Conservation (phyloP, 768 basidiomycete genomes). For the Megacollybia marginata region DNA sequence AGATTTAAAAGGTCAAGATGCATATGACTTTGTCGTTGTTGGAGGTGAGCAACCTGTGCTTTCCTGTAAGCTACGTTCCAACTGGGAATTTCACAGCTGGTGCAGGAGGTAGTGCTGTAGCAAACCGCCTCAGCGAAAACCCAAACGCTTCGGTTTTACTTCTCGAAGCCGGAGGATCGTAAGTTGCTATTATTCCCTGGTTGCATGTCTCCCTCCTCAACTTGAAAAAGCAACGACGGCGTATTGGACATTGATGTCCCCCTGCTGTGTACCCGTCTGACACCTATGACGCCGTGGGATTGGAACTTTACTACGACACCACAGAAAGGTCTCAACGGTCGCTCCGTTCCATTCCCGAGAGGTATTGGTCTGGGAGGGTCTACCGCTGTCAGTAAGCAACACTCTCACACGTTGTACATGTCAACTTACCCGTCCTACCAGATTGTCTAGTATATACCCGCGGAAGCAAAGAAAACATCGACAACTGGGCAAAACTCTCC, state of each 20-base stretch:
- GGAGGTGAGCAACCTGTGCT: constrained; percentile 2
- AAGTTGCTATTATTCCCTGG: neutral
- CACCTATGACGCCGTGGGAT: constrained; percentile 10
- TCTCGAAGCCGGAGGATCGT: constrained; percentile 13
- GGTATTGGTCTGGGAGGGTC: constrained; percentile 14
- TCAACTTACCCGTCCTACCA: neutral
- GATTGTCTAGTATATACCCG: constrained; percentile 15
- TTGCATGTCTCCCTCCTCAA: neutral
- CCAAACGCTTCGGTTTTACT: constrained; percentile 11
- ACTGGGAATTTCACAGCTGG: constrained; percentile 2
- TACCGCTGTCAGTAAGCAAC: constrained; percentile 10
- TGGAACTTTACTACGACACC: constrained; percentile 17
- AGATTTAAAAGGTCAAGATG: neutral
- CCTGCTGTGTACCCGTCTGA: constrained; percentile 6
- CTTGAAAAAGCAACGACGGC: constrained; percentile 3
- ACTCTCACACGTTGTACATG: neutral
- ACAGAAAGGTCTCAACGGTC: constrained; percentile 11
- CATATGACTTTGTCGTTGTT: constrained; percentile 8
- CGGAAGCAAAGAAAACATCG: constrained; percentile 12
- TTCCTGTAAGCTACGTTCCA: neutral
- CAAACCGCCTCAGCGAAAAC: constrained; percentile 12
- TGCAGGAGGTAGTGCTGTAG: constrained; percentile 15
- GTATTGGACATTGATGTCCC: constrained; percentile 6
- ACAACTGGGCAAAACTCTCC: constrained; percentile 9
- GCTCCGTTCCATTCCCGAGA: constrained; percentile 11